Evolutionary conservation across 1,284 basidiomycete species (phyloP), one percentile per base, ranked within the genome.

Genomic region (Amanita bisporigera): DNA sequence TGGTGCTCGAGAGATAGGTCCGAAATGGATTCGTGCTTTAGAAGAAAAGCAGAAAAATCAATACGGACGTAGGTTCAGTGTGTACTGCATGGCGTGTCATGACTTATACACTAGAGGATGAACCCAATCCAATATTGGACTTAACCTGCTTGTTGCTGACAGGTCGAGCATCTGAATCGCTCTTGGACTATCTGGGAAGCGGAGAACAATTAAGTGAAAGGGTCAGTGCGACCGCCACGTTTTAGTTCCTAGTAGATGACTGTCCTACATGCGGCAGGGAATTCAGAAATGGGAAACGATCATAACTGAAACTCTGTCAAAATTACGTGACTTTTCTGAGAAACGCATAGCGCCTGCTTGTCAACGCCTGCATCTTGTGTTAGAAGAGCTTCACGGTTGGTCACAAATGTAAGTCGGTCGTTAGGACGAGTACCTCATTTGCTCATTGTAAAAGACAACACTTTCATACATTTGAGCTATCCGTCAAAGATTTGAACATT

Each of bases 241-340:
- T 31, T 70, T 72, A 58, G 47, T 65, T 33, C 68, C 64, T 57
- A 26, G 54, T 65, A 21, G n/a, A 26, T 45, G 26, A 58, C 63
- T 64, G 71, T 75, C 70, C 52, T 68, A n/a, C 61, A 66, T 45
- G 38, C 43, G 68, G 71, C 75, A 93, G 92, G 86, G 87, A 62
- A 82, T 93, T 64, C 88, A 89, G 76, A 93, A 92, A 76, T 94
- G 92, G 92, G 92, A 94, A 74, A 83, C 86, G 4, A 88, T 87
- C 6, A 86, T 93, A 71, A 83, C 83, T 17, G 91, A 93, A 69
- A 87, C 91, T 24, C 77, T 94, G 63, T 82, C 84, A 41, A 91
- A 88, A 75, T 78, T 94, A 69, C 90, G 92, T 65, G 90, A 94
- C 77, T 88, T 85, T 74, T 84, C 90, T 29, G 90, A 91, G 74